Evolutionary conservation across 2,329 filamentous ascomycete species (phyloP), one percentile per base, ranked within the genome.

Genomic region (Aaosphaeria arxii): DNA sequence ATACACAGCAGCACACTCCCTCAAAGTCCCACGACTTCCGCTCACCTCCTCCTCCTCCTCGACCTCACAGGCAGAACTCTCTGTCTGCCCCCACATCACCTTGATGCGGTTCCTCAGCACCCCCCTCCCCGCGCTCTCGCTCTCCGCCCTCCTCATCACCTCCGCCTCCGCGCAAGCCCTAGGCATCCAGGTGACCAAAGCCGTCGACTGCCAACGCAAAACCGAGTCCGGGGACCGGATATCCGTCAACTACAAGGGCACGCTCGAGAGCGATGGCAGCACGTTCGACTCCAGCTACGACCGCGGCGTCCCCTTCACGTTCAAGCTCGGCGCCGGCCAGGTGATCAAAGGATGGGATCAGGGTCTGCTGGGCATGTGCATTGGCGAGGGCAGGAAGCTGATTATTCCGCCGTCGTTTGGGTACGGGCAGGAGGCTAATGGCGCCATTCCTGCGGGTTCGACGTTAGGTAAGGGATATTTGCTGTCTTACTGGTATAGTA

Each of bases 331-430:
- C 33, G 74, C 75, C 28, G 89, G 90, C 40, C 82, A 87, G 69
- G 94, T 97, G 44, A 99, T 99, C 69, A 86, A 88, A 75, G 92
- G 92, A 66, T 96, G 91, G 92, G 92, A 97, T 62, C 74, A 95
- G 67, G 92, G 92, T 43, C 80, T 97, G 36, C 62, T 94, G 46
- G 89, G 89, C 65, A 96, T 97, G 91, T 97, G 94, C 74, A 87
- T 95, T 60, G 92, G 94, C 53, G 92, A 97, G 79, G 92, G 91
- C 79, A 83, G 73, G 71, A 92, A 83, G 47, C 75, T 99, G 70
- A 96, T 87, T 17, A 94, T 99, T 48, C 90, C 91, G n/a, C 89
- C 92, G 17, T 83, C 86, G 65, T 76, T 87, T 65, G 94, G 84
- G 42, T 99, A 97, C 71, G 94, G 94, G 44, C 76, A 86, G 53